Percentiles rank a stretch among this genome's conserved stretches.
phyloP scores from a whole-genome alignment of 2,329 filamentous ascomycete genomes.

The Aspergillus caelatus region DNA sequence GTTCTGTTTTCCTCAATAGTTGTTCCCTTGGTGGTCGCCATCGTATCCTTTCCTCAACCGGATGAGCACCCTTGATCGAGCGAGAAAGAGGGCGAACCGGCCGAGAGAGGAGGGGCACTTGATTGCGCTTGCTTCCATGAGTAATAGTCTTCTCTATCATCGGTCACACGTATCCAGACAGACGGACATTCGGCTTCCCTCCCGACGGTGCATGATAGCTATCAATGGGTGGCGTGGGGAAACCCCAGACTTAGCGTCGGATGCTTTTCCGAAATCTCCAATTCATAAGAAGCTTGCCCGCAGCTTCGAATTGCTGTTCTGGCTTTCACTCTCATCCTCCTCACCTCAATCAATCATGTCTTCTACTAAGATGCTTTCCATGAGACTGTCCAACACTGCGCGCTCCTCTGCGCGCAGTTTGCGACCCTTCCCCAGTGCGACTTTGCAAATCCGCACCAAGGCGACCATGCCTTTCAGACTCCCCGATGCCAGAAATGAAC shows the following conservation, averaged over 20 bases:
- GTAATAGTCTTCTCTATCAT: not conserved
- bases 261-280: not conserved
- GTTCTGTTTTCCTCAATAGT: not conserved
- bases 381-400: constrained; percentile 6
- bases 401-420: constrained; percentile 18
- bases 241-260: not conserved
- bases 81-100: not conserved
- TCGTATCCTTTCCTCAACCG: not conserved
- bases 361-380: not conserved
- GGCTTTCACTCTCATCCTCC: not conserved
- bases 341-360: constrained; percentile 4
- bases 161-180: not conserved
- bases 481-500: constrained; percentile 38
- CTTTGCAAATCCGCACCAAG: constrained; percentile 23
- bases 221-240: not conserved
- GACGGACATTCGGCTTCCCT: not conserved
- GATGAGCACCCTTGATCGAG: not conserved
- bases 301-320: not conserved
- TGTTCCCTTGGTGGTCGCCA: not conserved
- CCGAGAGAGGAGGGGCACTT: not conserved
- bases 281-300: not conserved
- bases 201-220: not conserved
- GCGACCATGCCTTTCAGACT: constrained; percentile 35
- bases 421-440: constrained; percentile 12
- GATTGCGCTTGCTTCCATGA: not conserved